A percentile compares a stretch with the other conserved stretches of the same genome.
These are phyloP conservation scores for Grigorovia yakushimaensis DNA, from an alignment of 805 yeast genomes.

Conservation along the genomic window DNA sequence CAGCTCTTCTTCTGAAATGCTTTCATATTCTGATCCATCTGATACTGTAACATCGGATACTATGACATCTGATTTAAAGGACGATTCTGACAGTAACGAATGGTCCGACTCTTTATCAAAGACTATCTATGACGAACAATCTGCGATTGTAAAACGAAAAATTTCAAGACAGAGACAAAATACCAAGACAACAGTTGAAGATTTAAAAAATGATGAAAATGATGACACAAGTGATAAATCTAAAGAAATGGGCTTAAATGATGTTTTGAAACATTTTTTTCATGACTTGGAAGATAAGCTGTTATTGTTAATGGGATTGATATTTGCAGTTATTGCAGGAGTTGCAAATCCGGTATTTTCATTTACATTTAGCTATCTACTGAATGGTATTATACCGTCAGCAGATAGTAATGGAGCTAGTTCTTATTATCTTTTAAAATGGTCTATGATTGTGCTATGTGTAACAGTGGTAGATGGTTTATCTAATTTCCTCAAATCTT, in stretches of 20 bases:
- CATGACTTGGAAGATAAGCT: constrained; percentile 23
- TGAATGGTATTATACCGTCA: constrained; percentile 51
- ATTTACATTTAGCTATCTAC: constrained; percentile 58
- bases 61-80: neutral
- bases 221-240: neutral
- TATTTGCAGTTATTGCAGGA: constrained; percentile 48
- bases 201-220: neutral
- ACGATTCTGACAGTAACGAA: neutral
- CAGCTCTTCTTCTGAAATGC: no score
- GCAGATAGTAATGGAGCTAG: constrained; percentile 26
- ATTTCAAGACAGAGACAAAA: constrained; percentile 7
- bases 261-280: constrained; percentile 23
- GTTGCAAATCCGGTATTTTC: constrained; percentile 69
- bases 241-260: constrained; percentile 18
- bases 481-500: constrained; percentile 41
- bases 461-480: constrained; percentile 58
- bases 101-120: neutral
- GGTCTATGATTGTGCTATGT: constrained; percentile 60
- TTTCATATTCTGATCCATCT: no score
- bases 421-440: constrained; percentile 34
- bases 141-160: neutral
- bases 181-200: neutral
- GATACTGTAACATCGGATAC: no score
- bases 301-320: constrained; percentile 40
- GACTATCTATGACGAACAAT: neutral